A percentile compares a stretch with the other conserved stretches of the same genome.
Conservation (phyloP, 176 grass and related monocot genomes). For the Triticum dicoccoides region DNA sequence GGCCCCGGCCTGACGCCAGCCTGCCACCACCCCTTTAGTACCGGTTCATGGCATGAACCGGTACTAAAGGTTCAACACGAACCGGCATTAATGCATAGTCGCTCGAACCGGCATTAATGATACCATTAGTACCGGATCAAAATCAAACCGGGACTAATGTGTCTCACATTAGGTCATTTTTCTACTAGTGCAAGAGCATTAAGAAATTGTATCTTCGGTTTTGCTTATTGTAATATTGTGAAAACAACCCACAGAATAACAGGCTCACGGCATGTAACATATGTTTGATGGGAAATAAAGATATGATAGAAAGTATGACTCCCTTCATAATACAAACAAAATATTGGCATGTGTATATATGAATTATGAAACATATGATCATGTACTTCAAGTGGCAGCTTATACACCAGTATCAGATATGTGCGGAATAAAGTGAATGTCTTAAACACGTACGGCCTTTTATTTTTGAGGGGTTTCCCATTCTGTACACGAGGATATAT, state of each 20-base stretch:
- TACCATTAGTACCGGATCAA: too few species aligned
- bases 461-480: neutral
- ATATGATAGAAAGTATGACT: neutral
- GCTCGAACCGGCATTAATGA: too few species aligned
- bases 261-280: neutral
- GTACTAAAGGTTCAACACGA: too few species aligned
- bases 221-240: neutral
- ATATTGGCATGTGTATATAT: neutral
- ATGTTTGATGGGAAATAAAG: neutral
- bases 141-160: too few species aligned
- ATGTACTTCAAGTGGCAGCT: neutral
- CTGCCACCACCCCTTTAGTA: too few species aligned
- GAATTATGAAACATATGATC: neutral
- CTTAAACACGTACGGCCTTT: neutral
- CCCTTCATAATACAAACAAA: neutral
- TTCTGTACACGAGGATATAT: conserved; percentile 6
- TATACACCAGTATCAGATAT: neutral
- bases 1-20: too few species aligned
- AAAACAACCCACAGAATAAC: neutral
- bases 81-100: too few species aligned
- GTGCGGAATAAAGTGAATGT: neutral
- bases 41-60: too few species aligned
- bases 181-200: neutral
- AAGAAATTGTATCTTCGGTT: neutral
- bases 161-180: too few species aligned